A percentile compares a stretch with the other conserved stretches of the same genome.
phyloP scores from a whole-genome alignment of 805 yeast species.

The Myxozyma mucilagina region DNA sequence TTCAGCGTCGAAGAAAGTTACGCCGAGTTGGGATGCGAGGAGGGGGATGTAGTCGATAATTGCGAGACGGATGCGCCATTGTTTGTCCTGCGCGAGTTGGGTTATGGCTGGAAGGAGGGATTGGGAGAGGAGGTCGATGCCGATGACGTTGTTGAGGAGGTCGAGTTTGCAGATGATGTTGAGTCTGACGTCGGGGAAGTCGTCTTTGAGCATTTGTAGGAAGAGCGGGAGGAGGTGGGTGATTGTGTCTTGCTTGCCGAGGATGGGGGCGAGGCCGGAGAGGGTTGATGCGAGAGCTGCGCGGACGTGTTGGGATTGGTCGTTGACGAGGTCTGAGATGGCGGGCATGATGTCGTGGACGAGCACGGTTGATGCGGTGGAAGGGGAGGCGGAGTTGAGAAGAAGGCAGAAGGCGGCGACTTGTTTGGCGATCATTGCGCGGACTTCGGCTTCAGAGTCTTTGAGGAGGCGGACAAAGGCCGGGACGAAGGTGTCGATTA shows the following conservation, averaged over 20 bases:
- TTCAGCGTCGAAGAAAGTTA: constrained; percentile 87
- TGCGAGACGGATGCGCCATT: constrained; percentile 97
- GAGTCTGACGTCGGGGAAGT: constrained; percentile 91
- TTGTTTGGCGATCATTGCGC: constrained; percentile 92
- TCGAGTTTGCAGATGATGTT: constrained; percentile 91
- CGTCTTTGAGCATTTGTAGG: constrained; percentile 92
- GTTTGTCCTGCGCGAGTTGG: constrained; percentile 91
- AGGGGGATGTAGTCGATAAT: constrained; percentile 95
- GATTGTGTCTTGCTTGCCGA: constrained; percentile 78
- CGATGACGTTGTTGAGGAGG: constrained; percentile 89
- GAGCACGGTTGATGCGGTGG: too few relatives aligned
- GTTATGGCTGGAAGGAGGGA: constrained; percentile 92
- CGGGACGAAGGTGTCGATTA: constrained; percentile 57
- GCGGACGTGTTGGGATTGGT: constrained; percentile 90
- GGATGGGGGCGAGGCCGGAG: constrained; percentile 79
- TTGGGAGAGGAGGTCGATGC: constrained; percentile 82
- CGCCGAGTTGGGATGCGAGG: constrained; percentile 91
- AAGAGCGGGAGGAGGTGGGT: constrained; percentile 83
- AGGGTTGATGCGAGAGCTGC: constrained; percentile 87
- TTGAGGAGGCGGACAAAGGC: constrained; percentile 77
- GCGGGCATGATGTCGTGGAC: constrained; percentile 76
- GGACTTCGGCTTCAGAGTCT: constrained; percentile 94
- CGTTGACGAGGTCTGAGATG: constrained; percentile 80
- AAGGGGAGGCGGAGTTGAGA: constrained; percentile 46
- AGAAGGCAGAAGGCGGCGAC: constrained; percentile 55